These are phyloP conservation scores for Pueraria montana DNA, from an alignment of 306 rosid species.

Conservation along the genomic window DNA sequence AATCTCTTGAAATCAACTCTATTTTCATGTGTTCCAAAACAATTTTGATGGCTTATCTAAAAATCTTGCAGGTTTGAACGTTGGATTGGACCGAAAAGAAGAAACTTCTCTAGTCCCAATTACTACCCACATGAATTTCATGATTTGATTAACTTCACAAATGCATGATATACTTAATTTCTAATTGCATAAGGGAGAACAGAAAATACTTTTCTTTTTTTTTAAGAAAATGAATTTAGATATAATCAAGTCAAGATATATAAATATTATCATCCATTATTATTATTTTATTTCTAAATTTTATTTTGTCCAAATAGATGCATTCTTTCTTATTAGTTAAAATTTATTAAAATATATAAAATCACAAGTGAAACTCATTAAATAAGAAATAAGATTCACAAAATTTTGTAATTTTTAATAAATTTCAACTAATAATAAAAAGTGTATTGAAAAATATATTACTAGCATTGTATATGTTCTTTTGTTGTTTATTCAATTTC, in stretches of 20 bases:
- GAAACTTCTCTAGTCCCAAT: not conserved
- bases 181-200: too few species aligned
- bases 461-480: too few species aligned
- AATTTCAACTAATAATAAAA: too few species aligned
- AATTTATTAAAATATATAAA: too few species aligned
- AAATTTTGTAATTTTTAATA: too few species aligned
- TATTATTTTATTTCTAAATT: not conserved
- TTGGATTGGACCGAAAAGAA: not conserved
- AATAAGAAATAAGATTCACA: too few species aligned
- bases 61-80: not conserved
- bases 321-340: too few species aligned
- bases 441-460: too few species aligned
- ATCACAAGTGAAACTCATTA: not conserved
- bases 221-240: too few species aligned
- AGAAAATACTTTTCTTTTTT: too few species aligned
- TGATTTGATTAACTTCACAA: not conserved
- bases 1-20: not conserved
- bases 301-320: not conserved
- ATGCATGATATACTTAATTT: not conserved
- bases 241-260: not conserved
- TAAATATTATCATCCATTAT: not conserved
- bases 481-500: not conserved
- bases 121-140: not conserved
- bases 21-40: not conserved
- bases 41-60: not conserved